Evolutionary conservation across 768 basidiomycete genomes (phyloP).

Genomic region (Collybiopsis luxurians): DNA sequence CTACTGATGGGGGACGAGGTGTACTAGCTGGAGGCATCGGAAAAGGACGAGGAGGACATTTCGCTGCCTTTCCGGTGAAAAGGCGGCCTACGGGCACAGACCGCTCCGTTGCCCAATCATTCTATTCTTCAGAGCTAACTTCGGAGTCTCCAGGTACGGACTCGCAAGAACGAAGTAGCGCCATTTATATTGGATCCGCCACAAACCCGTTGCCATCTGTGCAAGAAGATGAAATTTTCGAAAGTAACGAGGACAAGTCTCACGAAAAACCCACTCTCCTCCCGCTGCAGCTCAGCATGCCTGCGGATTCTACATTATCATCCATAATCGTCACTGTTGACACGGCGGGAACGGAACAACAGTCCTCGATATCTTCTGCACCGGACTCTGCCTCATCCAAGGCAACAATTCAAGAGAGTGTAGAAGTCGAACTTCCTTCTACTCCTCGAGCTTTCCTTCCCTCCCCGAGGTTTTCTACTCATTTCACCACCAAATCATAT

Average conservation of each 20-base stretch:
- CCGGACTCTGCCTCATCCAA: not conserved
- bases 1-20: not conserved
- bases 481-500: constrained; percentile 4
- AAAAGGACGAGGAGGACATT: constrained; percentile 44
- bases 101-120: too few relatives aligned
- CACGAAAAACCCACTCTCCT: not conserved
- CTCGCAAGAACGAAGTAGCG: not conserved
- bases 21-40: constrained; percentile 18
- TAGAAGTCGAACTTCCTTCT: not conserved
- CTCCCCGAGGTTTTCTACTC: not conserved
- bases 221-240: not conserved
- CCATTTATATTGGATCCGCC: not conserved
- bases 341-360: not conserved
- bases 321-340: not conserved
- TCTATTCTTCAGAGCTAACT: too few relatives aligned
- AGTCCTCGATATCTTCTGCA: too few relatives aligned
- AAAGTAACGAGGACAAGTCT: not conserved
- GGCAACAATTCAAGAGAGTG: not conserved
- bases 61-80: constrained; percentile 63
- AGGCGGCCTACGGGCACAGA: too few relatives aligned
- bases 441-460: not conserved
- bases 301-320: not conserved
- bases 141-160: too few relatives aligned
- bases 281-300: not conserved
- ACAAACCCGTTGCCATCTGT: not conserved